These are phyloP conservation scores for Phytophthora litchii DNA, from an alignment of 352 stramenopile species.

Conservation along the genomic window DNA sequence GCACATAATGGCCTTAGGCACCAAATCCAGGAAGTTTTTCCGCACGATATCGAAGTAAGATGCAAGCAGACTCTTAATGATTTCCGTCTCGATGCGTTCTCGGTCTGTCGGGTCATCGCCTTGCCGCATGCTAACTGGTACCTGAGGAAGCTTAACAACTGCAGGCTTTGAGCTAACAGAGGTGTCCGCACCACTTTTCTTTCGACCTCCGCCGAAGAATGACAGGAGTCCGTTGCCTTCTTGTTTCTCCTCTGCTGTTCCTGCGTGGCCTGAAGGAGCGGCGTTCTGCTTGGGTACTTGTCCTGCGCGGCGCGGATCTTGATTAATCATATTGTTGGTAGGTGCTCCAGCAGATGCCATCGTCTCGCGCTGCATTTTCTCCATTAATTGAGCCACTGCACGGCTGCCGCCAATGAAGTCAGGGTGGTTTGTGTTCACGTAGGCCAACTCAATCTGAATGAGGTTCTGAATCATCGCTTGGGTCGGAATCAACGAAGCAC, in stretches of 20 bases:
- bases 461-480: constrained; percentile 98
- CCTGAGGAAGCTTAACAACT: constrained; percentile 95
- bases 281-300: constrained; percentile 32
- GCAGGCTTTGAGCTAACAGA: constrained; percentile 42
- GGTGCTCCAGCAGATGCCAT: constrained; percentile 45
- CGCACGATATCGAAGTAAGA: constrained; percentile 99
- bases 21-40: constrained; percentile 99
- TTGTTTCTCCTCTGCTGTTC: constrained; percentile 53
- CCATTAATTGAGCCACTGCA: constrained; percentile 95
- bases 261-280: constrained; percentile 22
- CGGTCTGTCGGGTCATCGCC: constrained; percentile 95
- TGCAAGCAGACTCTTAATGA: constrained; percentile 97
- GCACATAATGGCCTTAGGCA: constrained; percentile 99
- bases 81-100: constrained; percentile 97
- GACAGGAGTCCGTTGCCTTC: constrained; percentile 71
- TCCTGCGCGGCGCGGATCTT: constrained; percentile 55
- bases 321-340: constrained; percentile 48
- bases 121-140: constrained; percentile 96
- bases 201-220: constrained; percentile 75
- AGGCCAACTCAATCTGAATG: constrained; percentile 98
- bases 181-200: constrained; percentile 48
- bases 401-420: constrained; percentile 98
- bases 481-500: constrained; percentile 77
- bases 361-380: constrained; percentile 92
- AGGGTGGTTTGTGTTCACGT: constrained; percentile 99